Base-by-base conservation (phyloP, 2,329 filamentous ascomycete species). In the Ophiostoma populinum region DNA sequence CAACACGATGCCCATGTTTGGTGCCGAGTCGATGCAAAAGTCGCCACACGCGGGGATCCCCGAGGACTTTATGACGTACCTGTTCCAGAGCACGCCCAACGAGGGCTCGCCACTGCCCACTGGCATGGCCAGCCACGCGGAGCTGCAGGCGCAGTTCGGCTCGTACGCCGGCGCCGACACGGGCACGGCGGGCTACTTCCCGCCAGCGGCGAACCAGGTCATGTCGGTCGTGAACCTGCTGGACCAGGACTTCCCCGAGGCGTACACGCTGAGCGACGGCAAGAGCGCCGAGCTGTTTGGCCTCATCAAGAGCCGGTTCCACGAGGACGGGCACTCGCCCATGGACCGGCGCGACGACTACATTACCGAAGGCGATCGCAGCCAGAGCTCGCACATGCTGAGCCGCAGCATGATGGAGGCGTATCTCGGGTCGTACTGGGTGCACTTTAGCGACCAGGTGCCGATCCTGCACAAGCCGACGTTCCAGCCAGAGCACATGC, bases 351-450 rank as follows among this genome's bases (percentile, higher is more conserved):
- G 77, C 42, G 83, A 85, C 48, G 80, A 82, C 33, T 69, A 67
- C 33, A 70, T 94, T 18, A 59, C 92, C 37, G 75, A 83, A 19
- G 87, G 86, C 11, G 75, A 92, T 48, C 70, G 79, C 35, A 70
- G 75, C 34, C 59, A 70, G 21, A 65, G 70, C 35, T 56, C 59
- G 17, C 71, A 77, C 40, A 67, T 76, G 61, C 60, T 95, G 42
- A 92, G 87, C 53, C 65, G 86, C 47, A 74, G 79, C 47, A 94
- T 93, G 82, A 92, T 95, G 80, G 83, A 94, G 55, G 78, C 76
- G 3, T 95, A 94, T 49, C 85, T 92, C 44, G 70, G 75, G 9
- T 92, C 85, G 2, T 98, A 92, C 54, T 98, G 90, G 90, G 67
- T 80, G 35, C 80, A 94, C 53, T 92, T 94, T 49, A 92, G 90